phyloP scores from a whole-genome alignment of 371 early-diverging fungal species.

The Lichtheimia ornata region DNA sequence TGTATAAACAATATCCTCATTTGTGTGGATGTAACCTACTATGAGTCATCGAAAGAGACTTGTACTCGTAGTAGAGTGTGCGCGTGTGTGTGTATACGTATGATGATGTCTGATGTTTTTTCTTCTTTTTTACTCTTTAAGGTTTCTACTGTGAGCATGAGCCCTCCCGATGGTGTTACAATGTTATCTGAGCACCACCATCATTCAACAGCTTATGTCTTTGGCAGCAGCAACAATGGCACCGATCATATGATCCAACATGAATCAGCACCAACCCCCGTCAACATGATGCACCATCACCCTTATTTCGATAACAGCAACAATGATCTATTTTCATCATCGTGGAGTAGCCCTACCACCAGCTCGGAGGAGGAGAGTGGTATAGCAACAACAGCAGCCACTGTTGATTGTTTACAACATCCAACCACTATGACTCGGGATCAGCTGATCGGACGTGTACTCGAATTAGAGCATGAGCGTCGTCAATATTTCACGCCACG shows the following conservation, averaged over 20 bases:
- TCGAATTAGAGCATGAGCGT: conserved; percentile 38
- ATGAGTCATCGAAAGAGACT: no score
- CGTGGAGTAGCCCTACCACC: conserved; percentile 1
- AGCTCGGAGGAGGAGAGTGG: conserved; percentile 3
- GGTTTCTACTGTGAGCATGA: no score
- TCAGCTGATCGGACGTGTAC: conserved; percentile 36
- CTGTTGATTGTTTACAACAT: not conserved
- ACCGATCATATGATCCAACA: no score
- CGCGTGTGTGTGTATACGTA: no score
- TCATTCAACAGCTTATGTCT: not conserved
- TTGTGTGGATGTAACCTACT: no score
- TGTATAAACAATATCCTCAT: no score
- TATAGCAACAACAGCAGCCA: not conserved
- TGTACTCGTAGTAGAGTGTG: no score
- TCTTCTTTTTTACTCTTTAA: no score
- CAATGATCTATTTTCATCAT: not conserved
- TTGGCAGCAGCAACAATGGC: no score
- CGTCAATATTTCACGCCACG: conserved; percentile 7
- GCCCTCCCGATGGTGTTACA: not conserved
- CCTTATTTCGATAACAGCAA: not conserved
- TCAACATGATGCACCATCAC: not conserved
- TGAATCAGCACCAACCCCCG: no score
- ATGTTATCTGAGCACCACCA: conserved; percentile 10
- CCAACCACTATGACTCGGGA: conserved; percentile 31
- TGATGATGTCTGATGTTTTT: no score